Conservation (phyloP, 805 yeast species). For the Scheffersomyces coipomensis region DNA sequence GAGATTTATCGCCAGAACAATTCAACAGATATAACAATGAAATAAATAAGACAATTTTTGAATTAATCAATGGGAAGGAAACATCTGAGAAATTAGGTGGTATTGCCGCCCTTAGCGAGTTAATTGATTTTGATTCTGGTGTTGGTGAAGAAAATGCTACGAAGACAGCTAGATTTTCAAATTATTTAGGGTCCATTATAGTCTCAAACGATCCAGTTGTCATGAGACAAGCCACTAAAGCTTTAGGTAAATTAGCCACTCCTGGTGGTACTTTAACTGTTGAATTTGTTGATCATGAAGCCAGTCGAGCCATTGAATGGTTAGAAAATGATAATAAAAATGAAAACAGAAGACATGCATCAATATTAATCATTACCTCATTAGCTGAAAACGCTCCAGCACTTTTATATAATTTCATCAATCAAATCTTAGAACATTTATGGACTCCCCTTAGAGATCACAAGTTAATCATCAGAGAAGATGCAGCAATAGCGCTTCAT, state of each 20-base stretch:
- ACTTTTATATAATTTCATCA: slow-evolving; percentile 71
- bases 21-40: slow-evolving; percentile 79
- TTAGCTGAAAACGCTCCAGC: slow-evolving; percentile 88
- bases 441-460: slow-evolving; percentile 88
- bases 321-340: slow-evolving; percentile 71
- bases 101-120: slow-evolving; percentile 82
- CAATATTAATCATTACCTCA: slow-evolving; percentile 77
- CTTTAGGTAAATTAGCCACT: slow-evolving; percentile 83
- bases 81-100: slow-evolving; percentile 81
- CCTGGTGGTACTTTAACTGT: slow-evolving; percentile 90
- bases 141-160: slow-evolving; percentile 76
- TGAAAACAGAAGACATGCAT: slow-evolving; percentile 86
- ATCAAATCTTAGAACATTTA: slow-evolving; percentile 73
- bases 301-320: slow-evolving; percentile 88
- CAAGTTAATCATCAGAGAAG: slow-evolving; percentile 70
- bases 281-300: slow-evolving; percentile 90
- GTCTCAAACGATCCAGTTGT: slow-evolving; percentile 81
- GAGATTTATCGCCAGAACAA: slow-evolving; percentile 82
- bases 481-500: slow-evolving; percentile 79
- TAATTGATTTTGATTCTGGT: slow-evolving; percentile 81
- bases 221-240: slow-evolving; percentile 82
- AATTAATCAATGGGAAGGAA: slow-evolving; percentile 74
- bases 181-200: slow-evolving; percentile 75
- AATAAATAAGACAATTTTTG: slow-evolving; percentile 84
- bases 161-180: slow-evolving; percentile 88